These are phyloP conservation scores for Fistulinella prunicolor DNA, from an alignment of 768 basidiomycete genomes.

Conservation along the genomic window DNA sequence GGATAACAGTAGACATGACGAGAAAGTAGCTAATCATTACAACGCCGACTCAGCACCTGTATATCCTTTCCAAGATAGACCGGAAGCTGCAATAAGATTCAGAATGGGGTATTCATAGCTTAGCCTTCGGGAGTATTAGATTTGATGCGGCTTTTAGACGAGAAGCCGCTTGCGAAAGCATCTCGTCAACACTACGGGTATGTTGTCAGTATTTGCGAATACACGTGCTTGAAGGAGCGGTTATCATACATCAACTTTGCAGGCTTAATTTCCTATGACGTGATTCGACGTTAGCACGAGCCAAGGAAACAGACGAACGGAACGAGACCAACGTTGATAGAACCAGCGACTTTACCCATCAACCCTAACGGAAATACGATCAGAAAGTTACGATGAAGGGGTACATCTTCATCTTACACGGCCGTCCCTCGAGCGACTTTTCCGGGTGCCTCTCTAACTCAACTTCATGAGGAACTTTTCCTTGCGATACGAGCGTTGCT, in stretches of 20 bases:
- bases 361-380: conserved; percentile 45
- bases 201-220: conserved; percentile 9
- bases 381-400: conserved; percentile 2
- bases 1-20: conserved; percentile 9
- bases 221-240: not conserved
- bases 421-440: conserved; percentile 53
- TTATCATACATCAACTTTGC: conserved; percentile 76
- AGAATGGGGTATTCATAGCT: conserved; percentile 39
- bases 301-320: not conserved
- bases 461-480: conserved; percentile 72
- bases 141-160: conserved; percentile 47
- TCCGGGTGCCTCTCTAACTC: conserved; percentile 71
- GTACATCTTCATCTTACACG: conserved; percentile 44
- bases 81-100: too few species aligned
- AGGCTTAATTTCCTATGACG: conserved; percentile 66
- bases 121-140: conserved; percentile 45
- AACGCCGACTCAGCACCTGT: too few species aligned
- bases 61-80: too few species aligned
- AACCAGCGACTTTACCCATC: conserved; percentile 76
- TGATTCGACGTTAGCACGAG: conserved; percentile 4
- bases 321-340: conserved; percentile 50
- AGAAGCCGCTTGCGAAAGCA: conserved; percentile 66
- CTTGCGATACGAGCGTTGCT: conserved; percentile 51
- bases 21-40: too few species aligned
- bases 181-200: conserved; percentile 66